Base-by-base conservation (phyloP, 352 stramenopile genomes). In the Phytophthora quininea region DNA sequence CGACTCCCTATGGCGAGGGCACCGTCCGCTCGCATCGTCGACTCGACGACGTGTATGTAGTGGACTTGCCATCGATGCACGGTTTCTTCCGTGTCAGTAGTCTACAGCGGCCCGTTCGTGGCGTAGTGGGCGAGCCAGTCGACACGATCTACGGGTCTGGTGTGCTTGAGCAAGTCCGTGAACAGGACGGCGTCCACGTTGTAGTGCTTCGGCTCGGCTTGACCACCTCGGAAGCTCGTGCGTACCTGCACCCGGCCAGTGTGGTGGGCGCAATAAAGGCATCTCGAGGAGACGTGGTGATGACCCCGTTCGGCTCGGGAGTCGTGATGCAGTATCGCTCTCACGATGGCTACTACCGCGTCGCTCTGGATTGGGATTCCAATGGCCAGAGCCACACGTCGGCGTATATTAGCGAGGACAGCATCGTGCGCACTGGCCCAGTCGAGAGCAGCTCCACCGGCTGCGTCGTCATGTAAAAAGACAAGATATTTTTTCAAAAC, bases 301-400 rank as follows among this genome's bases (percentile, higher is more conserved):
- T 75, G 63, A 96, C 88, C n/a, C 86, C 88, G 12, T 96, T 83
- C 59, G 88, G 86, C 45, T 84, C 74, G 15, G 88, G 88, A 30
- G 74, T 92, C 19, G 84, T 96, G 54, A 75, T 93, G 43, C 69
- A 73, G 42, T 92, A 89, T 71, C 84, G 86, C 3, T 66, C 66
- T 0, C 42, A 74, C 14, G 84, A 95, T 60, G 73, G 71, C 27
- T 86, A 88, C 59, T 96, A 92, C 55, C 79, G 77, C 46, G 76
- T 96, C 35, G 84, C 84, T 3, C 68, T 93, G 15, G 77, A 93
- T 49, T 93, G 84, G 83, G 79, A 84, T 57, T 70, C 77, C 7
- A 77, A 76, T 37, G 75, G 79, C 9, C 70, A 74, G 7, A 84
- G 75, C 50, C 81, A 91, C 71, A 80, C 79, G 24, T 79, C 75